phyloP scores from a whole-genome alignment of 257 asterid genomes.

The Plantago ovata region DNA sequence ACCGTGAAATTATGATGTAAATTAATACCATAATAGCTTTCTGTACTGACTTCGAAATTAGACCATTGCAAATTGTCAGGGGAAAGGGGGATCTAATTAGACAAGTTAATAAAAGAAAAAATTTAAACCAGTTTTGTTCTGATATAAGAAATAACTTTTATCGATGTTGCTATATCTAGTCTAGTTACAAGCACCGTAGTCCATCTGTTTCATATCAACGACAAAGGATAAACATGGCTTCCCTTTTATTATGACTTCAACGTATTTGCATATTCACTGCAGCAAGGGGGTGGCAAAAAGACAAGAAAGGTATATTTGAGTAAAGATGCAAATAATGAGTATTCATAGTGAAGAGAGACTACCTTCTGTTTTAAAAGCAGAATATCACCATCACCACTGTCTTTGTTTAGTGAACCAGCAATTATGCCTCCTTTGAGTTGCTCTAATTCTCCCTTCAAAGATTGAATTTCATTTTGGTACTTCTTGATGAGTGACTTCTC shows the following conservation, averaged over 20 bases:
- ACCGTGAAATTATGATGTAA: neutral
- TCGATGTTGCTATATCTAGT: neutral
- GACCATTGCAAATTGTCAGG: too few species aligned
- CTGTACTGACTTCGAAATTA: too few species aligned
- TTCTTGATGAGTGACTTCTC: slow-evolving; percentile 97
- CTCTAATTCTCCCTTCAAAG: slow-evolving; percentile 91
- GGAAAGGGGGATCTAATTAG: neutral
- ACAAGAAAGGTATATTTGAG: slow-evolving; percentile 1
- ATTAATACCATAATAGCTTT: neutral
- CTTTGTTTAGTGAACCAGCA: slow-evolving; percentile 61
- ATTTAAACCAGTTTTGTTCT: neutral
- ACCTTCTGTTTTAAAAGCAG: slow-evolving; percentile 96
- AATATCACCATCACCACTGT: slow-evolving; percentile 63
- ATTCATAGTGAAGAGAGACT: neutral
- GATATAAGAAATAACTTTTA: neutral
- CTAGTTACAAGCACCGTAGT: neutral
- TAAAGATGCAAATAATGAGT: slow-evolving; percentile 12
- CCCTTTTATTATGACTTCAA: neutral
- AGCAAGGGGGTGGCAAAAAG: neutral
- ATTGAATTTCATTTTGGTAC: slow-evolving; percentile 91
- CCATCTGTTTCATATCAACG: neutral
- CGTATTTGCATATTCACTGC: neutral
- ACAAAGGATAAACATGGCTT: neutral
- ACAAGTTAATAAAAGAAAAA: neutral
- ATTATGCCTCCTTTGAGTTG: slow-evolving; percentile 88